phyloP scores from a whole-genome alignment of 2,329 filamentous ascomycete genomes.

The Neonectria punicea region DNA sequence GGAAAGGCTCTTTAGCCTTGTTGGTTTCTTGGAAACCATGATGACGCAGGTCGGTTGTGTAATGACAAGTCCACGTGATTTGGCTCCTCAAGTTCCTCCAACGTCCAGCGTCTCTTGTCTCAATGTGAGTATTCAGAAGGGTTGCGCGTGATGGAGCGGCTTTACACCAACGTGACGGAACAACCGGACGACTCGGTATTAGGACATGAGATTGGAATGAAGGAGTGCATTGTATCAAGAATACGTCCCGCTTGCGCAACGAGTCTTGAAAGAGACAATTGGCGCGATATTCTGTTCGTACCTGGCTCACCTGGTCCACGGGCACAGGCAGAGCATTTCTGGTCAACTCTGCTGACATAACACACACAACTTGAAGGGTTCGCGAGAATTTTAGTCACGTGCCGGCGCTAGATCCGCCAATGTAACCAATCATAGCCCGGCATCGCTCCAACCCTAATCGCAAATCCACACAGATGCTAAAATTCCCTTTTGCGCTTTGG shows the following conservation, averaged over 20 bases:
- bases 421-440: slow-evolving; percentile 21
- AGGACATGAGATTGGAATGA: not conserved
- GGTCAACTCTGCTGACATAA: slow-evolving; percentile 22
- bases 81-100: not conserved
- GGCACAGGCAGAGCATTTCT: not conserved
- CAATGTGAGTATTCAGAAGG: not conserved
- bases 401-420: not conserved
- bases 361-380: not conserved
- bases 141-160: no score
- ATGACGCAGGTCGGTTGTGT: not conserved
- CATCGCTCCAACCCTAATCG: slow-evolving; percentile 39
- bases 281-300: not conserved
- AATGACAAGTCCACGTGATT: not conserved
- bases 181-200: not conserved
- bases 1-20: slow-evolving; percentile 54
- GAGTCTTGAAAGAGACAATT: not conserved
- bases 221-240: not conserved
- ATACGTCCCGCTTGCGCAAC: not conserved
- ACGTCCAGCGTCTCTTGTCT: not conserved
- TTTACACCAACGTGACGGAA: not conserved
- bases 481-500: slow-evolving; percentile 32
- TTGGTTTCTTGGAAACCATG: slow-evolving; percentile 61
- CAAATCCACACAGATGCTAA: slow-evolving; percentile 33
- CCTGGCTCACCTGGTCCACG: not conserved
- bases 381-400: slow-evolving; percentile 23